Conservation (phyloP, 2,329 filamentous ascomycete genomes). For the Hansfordia pulvinata region DNA sequence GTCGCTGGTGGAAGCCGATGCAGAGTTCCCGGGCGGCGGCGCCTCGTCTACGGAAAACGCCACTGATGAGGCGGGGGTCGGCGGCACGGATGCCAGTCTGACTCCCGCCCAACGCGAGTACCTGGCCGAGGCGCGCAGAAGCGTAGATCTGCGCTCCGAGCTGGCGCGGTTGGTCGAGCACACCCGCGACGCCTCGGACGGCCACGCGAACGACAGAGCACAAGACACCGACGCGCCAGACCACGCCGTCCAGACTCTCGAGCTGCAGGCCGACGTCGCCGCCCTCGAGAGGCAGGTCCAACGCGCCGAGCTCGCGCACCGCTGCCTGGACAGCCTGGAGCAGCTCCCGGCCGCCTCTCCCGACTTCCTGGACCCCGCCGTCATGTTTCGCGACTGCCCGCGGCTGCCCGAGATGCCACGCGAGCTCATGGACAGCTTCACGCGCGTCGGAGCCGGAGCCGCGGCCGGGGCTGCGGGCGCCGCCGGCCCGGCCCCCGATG, state of each 20-base stretch:
- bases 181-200: background rate
- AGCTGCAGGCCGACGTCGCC: constrained; percentile 36
- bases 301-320: constrained; percentile 33
- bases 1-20: no score
- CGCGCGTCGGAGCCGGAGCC: constrained; percentile 21
- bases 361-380: constrained; percentile 33
- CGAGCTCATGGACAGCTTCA: constrained; percentile 35
- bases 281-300: constrained; percentile 37
- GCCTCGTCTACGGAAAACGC: no score
- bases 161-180: no score
- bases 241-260: constrained; percentile 18
- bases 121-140: no score
- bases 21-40: no score
- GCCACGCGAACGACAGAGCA: background rate
- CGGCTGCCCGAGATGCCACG: constrained; percentile 36
- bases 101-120: no score
- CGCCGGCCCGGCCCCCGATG: constrained; percentile 23
- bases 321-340: constrained; percentile 33
- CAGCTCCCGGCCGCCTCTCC: constrained; percentile 36
- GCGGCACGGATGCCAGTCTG: no score
- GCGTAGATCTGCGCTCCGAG: no score
- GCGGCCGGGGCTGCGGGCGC: constrained; percentile 30
- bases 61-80: no score
- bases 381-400: constrained; percentile 28
- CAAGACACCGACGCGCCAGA: constrained; percentile 3